Percentiles rank a stretch among this genome's conserved stretches.
Evolutionary conservation across 2,329 filamentous ascomycete species (phyloP).

Genomic region (Myotisia sp.): DNA sequence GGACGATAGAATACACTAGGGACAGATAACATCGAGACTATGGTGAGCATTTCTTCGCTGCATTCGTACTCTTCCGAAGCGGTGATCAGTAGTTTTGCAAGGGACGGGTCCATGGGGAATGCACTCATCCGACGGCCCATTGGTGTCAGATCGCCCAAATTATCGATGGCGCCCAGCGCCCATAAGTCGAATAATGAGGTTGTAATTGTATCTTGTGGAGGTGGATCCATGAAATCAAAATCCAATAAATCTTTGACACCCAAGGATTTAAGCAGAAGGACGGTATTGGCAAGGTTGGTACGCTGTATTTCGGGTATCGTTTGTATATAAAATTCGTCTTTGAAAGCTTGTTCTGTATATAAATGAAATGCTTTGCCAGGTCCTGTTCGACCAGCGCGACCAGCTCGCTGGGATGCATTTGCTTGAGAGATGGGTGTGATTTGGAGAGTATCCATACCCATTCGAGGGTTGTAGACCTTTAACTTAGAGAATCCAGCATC

Average conservation of each 20-base stretch:
- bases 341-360: conserved; percentile 87
- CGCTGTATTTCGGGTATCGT: conserved; percentile 96
- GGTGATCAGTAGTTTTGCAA: conserved; percentile 89
- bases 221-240: conserved; percentile 98
- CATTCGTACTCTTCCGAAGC: conserved; percentile 79
- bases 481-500: conserved; percentile 93
- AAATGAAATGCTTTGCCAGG: conserved; percentile 91
- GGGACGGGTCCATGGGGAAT: conserved; percentile 93
- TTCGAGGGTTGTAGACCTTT: conserved; percentile 96
- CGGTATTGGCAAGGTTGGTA: conserved; percentile 89
- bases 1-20: conserved; percentile 94
- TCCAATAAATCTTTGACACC: conserved; percentile 88
- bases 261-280: conserved; percentile 82
- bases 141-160: conserved; percentile 77
- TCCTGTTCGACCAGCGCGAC: conserved; percentile 83
- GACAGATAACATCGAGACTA: conserved; percentile 94
- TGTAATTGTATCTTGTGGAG: conserved; percentile 92
- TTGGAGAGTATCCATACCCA: conserved; percentile 98
- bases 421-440: conserved; percentile 96
- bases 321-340: conserved; percentile 90
- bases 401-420: conserved; percentile 84
- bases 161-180: conserved; percentile 86
- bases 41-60: conserved; percentile 95
- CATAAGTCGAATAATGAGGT: conserved; percentile 96
- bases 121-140: conserved; percentile 88